Base-by-base conservation (phyloP, 2,329 filamentous ascomycete species). In the Talaromyces sp. region DNA sequence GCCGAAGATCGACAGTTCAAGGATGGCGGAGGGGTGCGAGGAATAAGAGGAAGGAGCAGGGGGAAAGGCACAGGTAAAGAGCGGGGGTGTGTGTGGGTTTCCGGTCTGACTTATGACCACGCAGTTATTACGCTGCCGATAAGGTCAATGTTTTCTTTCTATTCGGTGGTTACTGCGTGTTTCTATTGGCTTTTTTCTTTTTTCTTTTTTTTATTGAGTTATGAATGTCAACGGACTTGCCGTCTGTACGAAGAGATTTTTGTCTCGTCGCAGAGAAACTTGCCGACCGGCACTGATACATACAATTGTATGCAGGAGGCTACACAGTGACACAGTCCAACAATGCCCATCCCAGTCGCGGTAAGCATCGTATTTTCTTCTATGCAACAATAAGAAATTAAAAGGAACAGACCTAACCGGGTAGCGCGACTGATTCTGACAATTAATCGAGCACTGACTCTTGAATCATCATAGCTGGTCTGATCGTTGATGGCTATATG, bases 41-140 rank as follows among this genome's bases (percentile, higher is more conserved):
- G 52, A 56, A 56, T 54, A 56, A 43, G 19, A 60, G 45, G 47
- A n/a, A 62, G 35, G 35, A 62, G 47, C 47, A 47, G 60, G 37
- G 60, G 45, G 22, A 50, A 16, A 41, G 56, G 22, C 56, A 59
- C 27, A 54, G 31, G 52, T 33, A 37, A 56, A 56, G 52, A 56
- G 52, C 52, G 52, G 52, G 52, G 52, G 52, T 56, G 47, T 31
- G 33, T 35, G 49, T 35, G 27, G 57, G 31, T 60, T 45, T 43
- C 57, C 57, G 27, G 57, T 33, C 41, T 60, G 41, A 33, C 39
- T 45, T 33, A 31, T 31, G 39, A 45, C 22, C 50, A 35, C 31
- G 50, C 16, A 54, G 50, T 54, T 31, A 37, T 35, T 37, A 22
- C 31, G 31, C 50, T 14, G 31, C 49, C 9, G 50, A 33, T 54